Evolutionary conservation across 805 yeast species (phyloP).

Genomic region (Starmera quercuum): DNA sequence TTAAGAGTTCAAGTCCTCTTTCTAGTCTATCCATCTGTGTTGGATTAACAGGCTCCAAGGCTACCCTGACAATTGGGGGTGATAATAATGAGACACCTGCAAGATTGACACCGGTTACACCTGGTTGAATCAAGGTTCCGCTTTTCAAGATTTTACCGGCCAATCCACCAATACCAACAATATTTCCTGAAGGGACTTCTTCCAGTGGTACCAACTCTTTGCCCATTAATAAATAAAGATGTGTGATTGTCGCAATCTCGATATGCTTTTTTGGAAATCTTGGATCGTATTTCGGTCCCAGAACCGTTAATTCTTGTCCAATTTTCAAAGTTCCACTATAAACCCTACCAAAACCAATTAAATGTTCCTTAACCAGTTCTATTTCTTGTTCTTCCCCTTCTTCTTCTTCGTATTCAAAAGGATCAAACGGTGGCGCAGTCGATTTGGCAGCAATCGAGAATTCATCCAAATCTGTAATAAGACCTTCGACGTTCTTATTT

Average conservation of each 20-base stretch:
- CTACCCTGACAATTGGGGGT: conserved; percentile 92
- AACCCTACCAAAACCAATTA: conserved; percentile 84
- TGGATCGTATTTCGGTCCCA: conserved; percentile 88
- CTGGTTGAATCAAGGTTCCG: conserved; percentile 68
- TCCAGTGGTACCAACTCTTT: conserved; percentile 73
- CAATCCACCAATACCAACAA: conserved; percentile 89
- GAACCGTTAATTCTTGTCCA: conserved; percentile 68
- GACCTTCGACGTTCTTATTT: conserved; percentile 10
- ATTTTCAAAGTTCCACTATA: conserved; percentile 75
- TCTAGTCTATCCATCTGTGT: conserved; percentile 68
- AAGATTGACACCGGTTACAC: conserved; percentile 56
- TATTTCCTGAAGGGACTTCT: conserved; percentile 88
- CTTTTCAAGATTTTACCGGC: conserved; percentile 77
- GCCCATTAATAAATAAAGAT: conserved; percentile 84
- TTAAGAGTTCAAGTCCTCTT: conserved; percentile 67
- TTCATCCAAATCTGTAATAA: conserved; percentile 16
- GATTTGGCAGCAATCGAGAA: conserved; percentile 15
- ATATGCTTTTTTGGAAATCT: conserved; percentile 45
- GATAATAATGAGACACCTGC: conserved; percentile 70
- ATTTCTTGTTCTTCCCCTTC: conserved; percentile 38
- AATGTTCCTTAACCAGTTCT: conserved; percentile 44
- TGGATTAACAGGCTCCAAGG: conserved; percentile 91
- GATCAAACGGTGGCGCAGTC: conserved; percentile 25
- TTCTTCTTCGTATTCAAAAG: conserved; percentile 46
- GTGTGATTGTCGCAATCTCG: conserved; percentile 52